Base-by-base conservation (phyloP, 129 eudicot species). In the Oenanthe sinensis region DNA sequence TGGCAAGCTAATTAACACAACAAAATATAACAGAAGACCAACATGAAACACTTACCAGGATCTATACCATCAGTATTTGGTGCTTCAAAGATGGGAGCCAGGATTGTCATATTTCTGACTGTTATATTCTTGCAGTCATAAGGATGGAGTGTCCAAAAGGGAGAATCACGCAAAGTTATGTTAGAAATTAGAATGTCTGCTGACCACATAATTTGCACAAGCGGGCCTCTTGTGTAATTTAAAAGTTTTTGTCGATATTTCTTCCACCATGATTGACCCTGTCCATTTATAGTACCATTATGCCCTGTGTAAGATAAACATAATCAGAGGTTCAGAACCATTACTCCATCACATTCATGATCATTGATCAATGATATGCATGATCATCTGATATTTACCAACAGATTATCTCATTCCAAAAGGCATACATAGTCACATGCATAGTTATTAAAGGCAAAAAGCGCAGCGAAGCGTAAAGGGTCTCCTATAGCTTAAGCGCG, bases 61-160 rank as follows among this genome's bases (percentile, higher is more conserved):
- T 95, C 98, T 76, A 95, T 95, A 47, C 98, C 98, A 80, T 95
- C 98, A 46, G 98, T 95, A 85, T 95, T 95, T 79, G 98, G 98
- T 74, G 98, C 98, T 75, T 85, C 87, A 60, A 17, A 86, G 71
- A 95, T 85, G 39, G 98, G 98, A 65, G 98, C 98, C 87, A 95
- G 86, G 74, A 91, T 95, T 12, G 98, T 95, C 82, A 91, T 82
- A 82, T 95, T 90, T 81, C 86, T 88, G 71, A 95, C 86, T 5
- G 96, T 91, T 15, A 95, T 90, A 79, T 91, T 95, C 87, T 90
- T 95, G 85, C 98, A 95, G 79, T 95, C 98, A 55, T 95, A 95
- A 5, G 98, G 98, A 85, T 95, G 97, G 19, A 95, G 96, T 14
- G 98, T 95, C 98, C 98, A 95, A 84, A 95, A 95, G 33, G 98